Base-by-base conservation (phyloP, 257 asterid genomes). In the Eustoma russellianum region DNA sequence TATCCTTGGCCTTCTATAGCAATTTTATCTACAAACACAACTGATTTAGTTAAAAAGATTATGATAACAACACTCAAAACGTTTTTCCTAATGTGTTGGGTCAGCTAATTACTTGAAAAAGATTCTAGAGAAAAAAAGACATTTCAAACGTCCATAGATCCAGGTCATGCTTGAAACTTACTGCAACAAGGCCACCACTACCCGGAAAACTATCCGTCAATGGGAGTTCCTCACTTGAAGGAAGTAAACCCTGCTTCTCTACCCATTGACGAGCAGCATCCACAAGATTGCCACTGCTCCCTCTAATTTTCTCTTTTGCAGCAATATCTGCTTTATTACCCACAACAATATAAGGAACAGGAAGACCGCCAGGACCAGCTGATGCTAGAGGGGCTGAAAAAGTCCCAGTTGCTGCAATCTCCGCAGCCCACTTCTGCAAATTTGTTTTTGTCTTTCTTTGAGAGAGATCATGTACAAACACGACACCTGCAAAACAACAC, bases 261-360 rank as follows among this genome's bases (percentile, higher is more conserved):
- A 83, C 98, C 98, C 97, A 88, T 28, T 77, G 97, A 18, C 97
- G 94, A 69, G 98, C 98, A 61, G 80, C 85, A 65, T 90, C 98
- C 59, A 90, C 90, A 53, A 90, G 96, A 77, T 90, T 86, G 19
- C 98, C 98, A 63, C 98, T 88, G 82, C 97, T 88, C 46, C 83
- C 93, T 60, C 95, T 74, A 17, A 68, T 60, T 53, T 93, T 86
- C 38, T 69, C 93, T 62, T 79, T 86, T 53, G 84, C 74, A 57
- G 83, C 75, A 65, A 87, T 83, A 62, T 92, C 99, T 54, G 84
- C 88, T 77, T 88, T 92, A 74, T 92, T 92, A 33, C 94, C 94
- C 53, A 92, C 64, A 48, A 92, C 99, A 56, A 92, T 79, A 67
- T 64, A 92, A 17, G 98, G 98, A 49, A 92, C 98, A 6, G 97